phyloP scores from a whole-genome alignment of 176 grass and related monocot genomes.

The Carex myosuroides region DNA sequence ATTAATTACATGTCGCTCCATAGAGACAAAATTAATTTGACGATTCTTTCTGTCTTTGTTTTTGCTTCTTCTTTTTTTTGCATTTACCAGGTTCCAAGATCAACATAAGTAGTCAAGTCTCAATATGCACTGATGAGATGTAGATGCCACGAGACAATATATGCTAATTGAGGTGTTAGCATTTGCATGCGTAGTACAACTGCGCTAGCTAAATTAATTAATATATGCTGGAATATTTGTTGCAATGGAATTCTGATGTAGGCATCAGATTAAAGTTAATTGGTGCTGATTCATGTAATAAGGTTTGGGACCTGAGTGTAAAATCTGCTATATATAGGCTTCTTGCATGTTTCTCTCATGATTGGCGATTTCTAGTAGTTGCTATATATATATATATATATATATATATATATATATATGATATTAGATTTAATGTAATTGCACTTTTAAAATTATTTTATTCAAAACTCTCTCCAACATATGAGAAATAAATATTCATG shows the following conservation, averaged over 20 bases:
- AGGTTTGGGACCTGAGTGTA: neutral
- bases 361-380: neutral
- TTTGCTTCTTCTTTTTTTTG: neutral
- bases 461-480: neutral
- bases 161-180: constrained; percentile 34
- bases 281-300: constrained; percentile 2
- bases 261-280: neutral
- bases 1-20: neutral
- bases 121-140: neutral
- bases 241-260: neutral
- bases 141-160: neutral
- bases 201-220: neutral
- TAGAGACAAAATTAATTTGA: neutral
- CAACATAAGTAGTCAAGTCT: constrained; percentile 17
- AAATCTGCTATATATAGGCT: neutral
- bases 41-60: neutral
- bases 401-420: neutral
- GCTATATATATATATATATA: no score
- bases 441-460: neutral
- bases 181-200: constrained; percentile 10
- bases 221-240: neutral
- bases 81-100: constrained; percentile 26
- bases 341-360: neutral
- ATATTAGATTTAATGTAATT: neutral
- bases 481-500: neutral